Base-by-base conservation (phyloP, 148 eudicot genomes). In the Fagopyrum homotropicum region DNA sequence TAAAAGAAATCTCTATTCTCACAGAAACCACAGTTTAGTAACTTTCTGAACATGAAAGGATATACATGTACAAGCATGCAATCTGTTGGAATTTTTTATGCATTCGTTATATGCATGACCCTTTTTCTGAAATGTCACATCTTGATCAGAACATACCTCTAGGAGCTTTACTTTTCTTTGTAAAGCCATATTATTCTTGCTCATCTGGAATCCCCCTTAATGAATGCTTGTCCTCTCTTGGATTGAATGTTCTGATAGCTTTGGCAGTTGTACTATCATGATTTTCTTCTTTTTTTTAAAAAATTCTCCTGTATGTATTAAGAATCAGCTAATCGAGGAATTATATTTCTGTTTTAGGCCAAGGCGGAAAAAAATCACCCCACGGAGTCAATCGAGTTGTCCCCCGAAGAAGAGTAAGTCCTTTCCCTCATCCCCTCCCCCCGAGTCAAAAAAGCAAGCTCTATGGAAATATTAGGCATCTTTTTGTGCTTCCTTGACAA, bases 331-430 rank as follows among this genome's bases (percentile, higher is more conserved):
- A 63, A 29, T 5, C 29, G 15, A 29, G 5, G 45, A 66, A 66
- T 19, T 66, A 40, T 43, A 22, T 66, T 40, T 66, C 9, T 63
- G 16, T 66, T 66, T 66, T 66, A 66, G 71, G 71, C 17, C 47
- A 66, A 92, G 97, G 97, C 79, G 43, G 85, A 78, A 79, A 95
- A 86, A 91, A 91, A 90, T 68, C 89, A 83, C 51, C 82, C 90
- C 43, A 87, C 79, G 90, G 96, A 89, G 76, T 85, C 86, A 11
- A 80, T 84, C 71, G 88, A 87, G 30, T 54, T 81, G 35, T 83
- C 83, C 56, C 26, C 35, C n/a, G 93, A 86, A 7, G 89, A 90
- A 9, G 96, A 88, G 98, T 95, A 89, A 87, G 97, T 43, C 29
- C 0, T 54, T 4, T 16, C 7, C 51, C 14, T 47, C 45, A 43